A percentile compares a stretch with the other conserved stretches of the same genome.
These are phyloP conservation scores for Neurospora sp. DNA, from an alignment of 495 filamentous ascomycete species.

Conservation along the genomic window DNA sequence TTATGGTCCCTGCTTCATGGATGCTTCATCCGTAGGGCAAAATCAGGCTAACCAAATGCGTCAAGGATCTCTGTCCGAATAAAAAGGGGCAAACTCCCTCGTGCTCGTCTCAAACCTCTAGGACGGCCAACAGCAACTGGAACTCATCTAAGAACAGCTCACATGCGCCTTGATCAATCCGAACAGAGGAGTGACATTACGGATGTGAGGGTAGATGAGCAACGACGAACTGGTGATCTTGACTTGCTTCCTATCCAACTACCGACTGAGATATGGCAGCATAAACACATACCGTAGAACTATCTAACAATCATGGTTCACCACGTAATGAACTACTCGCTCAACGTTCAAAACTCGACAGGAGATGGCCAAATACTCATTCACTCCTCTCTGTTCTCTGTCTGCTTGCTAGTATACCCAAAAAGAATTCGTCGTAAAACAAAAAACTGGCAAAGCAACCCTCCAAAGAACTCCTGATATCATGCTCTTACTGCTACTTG, in stretches of 20 bases:
- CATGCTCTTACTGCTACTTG: not conserved
- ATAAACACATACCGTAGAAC: not conserved
- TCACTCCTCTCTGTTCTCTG: not conserved
- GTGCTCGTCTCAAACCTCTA: not conserved
- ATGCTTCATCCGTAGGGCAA: not conserved
- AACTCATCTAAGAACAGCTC: not conserved
- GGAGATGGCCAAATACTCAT: not conserved
- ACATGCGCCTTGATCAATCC: not conserved
- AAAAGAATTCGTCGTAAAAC: not conserved
- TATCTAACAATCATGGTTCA: not conserved
- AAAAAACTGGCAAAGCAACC: not conserved
- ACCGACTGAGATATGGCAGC: not conserved
- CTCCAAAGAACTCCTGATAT: not conserved
- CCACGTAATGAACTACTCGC: not conserved
- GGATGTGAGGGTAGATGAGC: not conserved
- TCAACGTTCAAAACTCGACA: not conserved
- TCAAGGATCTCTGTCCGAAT: not conserved
- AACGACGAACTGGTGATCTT: not conserved
- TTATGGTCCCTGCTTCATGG: not conserved
- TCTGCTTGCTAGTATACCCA: not conserved
- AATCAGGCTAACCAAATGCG: not conserved
- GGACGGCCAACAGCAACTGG: not conserved
- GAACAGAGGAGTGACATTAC: not conserved
- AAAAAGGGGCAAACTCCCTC: not conserved
- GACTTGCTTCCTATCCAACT: not conserved